Base-by-base conservation (phyloP, 1,139 yeast species). In the Williopsis jadinii region DNA sequence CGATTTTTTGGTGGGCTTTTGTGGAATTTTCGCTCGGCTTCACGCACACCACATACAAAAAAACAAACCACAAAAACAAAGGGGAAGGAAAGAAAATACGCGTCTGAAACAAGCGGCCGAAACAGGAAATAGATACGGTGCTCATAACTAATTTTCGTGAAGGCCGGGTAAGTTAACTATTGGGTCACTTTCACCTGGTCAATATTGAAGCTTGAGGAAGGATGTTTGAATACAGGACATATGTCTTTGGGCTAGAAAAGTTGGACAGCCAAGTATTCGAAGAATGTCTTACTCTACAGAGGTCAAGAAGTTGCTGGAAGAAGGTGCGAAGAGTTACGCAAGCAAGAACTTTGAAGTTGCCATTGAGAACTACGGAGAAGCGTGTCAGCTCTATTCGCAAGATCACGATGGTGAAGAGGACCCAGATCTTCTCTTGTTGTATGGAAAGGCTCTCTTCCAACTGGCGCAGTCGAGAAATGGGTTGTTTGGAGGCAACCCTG, bases 371-470 rank as follows among this genome's bases (percentile, higher is more conserved):
- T 85, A 84, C 49, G 90, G 86, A 0, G 77, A 79, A 41, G 92
- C 95, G 0, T 84, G 96, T 58, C 83, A 76, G 46, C 45, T 60
- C 34, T 72, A 64, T 51, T 71, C 77, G 36, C 65, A 67, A 32
- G 70, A 71, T 36, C 65, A 71, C 28, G 71, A 72, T 14, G 77
- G 75, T 14, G 76, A 76, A 40, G 80, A 79, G 38, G 84, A 84
- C 55, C 84, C 94, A 3, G 84, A 86, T 47, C 67, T 86, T 49
- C 66, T 88, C 53, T 77, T 74, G 49, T 61, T 84, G 31, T 87
- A 92, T 50, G 97, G 97, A 2, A 77, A 80, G 55, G 80, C 95
- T 1, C 64, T 92, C 34, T 88, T 83, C 61, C 84, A 81, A 50
- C 75, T 77, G 36, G 97, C 94, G 1, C 83, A 86, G 11, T 67